These are phyloP conservation scores for Candida caryicola DNA, from an alignment of 805 yeast species.

Conservation along the genomic window DNA sequence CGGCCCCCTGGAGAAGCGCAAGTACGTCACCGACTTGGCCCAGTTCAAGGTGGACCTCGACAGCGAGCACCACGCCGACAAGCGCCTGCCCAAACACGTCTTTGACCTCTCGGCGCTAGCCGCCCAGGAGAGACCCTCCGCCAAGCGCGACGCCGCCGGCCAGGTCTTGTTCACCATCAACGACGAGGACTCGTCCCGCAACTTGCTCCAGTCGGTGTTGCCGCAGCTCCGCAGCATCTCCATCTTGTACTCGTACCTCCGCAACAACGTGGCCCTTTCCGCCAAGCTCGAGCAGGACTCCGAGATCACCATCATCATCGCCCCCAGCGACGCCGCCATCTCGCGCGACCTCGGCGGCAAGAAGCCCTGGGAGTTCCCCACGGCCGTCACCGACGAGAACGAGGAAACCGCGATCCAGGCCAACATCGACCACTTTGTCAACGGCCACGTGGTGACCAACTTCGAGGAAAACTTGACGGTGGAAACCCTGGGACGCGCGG, in stretches of 20 bases:
- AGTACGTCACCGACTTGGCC: not conserved
- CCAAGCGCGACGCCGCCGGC: conserved; percentile 4
- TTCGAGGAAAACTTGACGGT: conserved; percentile 20
- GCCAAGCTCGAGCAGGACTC: conserved; percentile 44
- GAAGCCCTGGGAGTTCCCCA: conserved; percentile 87
- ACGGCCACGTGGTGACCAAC: conserved; percentile 54
- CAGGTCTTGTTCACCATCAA: conserved; percentile 14
- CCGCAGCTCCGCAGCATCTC: conserved; percentile 44
- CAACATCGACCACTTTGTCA: conserved; percentile 58
- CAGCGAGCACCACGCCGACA: conserved; percentile 9
- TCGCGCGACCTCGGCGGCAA: conserved; percentile 40
- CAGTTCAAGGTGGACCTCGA: not conserved
- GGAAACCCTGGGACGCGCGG: conserved; percentile 11
- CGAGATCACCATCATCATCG: conserved; percentile 55
- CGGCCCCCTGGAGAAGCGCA: not conserved
- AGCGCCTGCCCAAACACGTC: no score
- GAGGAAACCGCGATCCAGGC: conserved; percentile 48
- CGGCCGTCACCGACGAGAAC: conserved; percentile 36
- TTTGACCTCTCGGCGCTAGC: no score
- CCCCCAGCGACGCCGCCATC: conserved; percentile 65
- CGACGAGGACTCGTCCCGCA: conserved; percentile 13
- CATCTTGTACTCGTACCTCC: conserved; percentile 66
- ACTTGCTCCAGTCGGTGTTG: conserved; percentile 33
- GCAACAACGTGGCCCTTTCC: conserved; percentile 56
- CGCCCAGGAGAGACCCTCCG: conserved; percentile 8